phyloP scores from a whole-genome alignment of 495 filamentous ascomycete species.

The Endocarpon pusillum region DNA sequence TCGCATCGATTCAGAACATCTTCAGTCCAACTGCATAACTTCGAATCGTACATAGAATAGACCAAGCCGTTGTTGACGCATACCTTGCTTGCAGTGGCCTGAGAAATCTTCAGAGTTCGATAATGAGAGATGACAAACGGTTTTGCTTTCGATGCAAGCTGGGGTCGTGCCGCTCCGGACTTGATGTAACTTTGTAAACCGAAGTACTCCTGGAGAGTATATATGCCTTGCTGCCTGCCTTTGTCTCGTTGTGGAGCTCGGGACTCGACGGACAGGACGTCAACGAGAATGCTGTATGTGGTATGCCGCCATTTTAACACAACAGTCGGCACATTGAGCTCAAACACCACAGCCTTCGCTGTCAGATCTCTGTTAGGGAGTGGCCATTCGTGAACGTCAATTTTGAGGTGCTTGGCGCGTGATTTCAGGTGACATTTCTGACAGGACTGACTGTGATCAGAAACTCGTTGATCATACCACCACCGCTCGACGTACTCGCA shows the following conservation, averaged over 20 bases:
- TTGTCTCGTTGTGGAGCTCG: constrained; percentile 1
- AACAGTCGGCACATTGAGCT: constrained; percentile 28
- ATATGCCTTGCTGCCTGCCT: constrained; percentile 1
- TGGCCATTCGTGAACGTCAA: constrained; percentile 45
- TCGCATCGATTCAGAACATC: constrained; percentile 2
- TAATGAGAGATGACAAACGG: constrained; percentile 27
- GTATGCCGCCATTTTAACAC: constrained; percentile 38
- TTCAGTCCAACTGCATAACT: constrained; percentile 3
- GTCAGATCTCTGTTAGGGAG: constrained; percentile 22
- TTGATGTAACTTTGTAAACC: constrained; percentile 3
- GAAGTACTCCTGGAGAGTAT: constrained; percentile 2
- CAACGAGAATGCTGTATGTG: constrained; percentile 24
- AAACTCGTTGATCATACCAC: constrained; percentile 4
- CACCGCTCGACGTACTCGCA: constrained; percentile 15
- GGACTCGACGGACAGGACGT: constrained; percentile 17
- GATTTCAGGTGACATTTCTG: constrained; percentile 13
- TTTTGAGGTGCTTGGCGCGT: constrained; percentile 21
- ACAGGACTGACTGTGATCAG: constrained; percentile 14
- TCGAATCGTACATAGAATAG: constrained; percentile 11
- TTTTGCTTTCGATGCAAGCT: constrained; percentile 30
- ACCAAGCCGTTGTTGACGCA: constrained; percentile 10
- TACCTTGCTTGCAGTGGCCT: constrained; percentile 10
- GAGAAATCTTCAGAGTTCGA: constrained; percentile 7
- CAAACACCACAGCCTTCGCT: constrained; percentile 37
- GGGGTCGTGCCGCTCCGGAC: too few relatives aligned